Base-by-base conservation (phyloP, 805 yeast genomes). In the Nakazawaea siamensis region DNA sequence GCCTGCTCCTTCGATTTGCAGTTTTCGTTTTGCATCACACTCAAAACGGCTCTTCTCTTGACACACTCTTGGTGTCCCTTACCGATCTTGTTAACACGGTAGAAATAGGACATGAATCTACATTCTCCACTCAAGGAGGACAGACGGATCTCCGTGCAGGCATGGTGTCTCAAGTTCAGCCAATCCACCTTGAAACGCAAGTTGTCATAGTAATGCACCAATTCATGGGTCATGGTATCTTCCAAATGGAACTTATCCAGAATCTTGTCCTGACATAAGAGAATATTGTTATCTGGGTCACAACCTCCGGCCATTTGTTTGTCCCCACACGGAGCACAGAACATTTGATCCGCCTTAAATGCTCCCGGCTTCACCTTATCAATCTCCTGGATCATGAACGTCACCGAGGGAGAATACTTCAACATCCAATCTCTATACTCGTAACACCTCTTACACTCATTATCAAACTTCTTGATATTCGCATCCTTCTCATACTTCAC, bases 141-240 rank as follows among this genome's bases (percentile, higher is more conserved):
- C 0, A 98, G 98, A 40, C 98, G 68, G 34, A 92, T 85, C 56
- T 92, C 98, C 1, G 97, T 80, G 55, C 98, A 92, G 1, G 98
- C 98, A 53, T 90, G 97, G 52, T 92, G 98, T 49, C 76, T 73
- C 51, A 92, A 62, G 55, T 90, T 75, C 37, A 68, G 50, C 81
- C 95, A 82, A 55, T 92, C 85, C 2, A 92, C 87, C 36, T 85
- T 65, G 64, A 92, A 92, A 55, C 86, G 80, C 44, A 84, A 64
- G 50, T 87, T 79, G 58, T 92, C 98, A 57, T 85, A 92, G 42
- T 87, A 92, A 57, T 92, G 98, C 23, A 92, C 76, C 54, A 92
- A 65, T 52, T 92, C 98, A 53, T 92, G 98, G 2, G 97, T 70
- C 43, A 92, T 59, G 0, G 94, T 84, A 50, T 92, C 97, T 52